Conservation (phyloP, 2,329 filamentous ascomycete genomes). For the Ustulina deusta region DNA sequence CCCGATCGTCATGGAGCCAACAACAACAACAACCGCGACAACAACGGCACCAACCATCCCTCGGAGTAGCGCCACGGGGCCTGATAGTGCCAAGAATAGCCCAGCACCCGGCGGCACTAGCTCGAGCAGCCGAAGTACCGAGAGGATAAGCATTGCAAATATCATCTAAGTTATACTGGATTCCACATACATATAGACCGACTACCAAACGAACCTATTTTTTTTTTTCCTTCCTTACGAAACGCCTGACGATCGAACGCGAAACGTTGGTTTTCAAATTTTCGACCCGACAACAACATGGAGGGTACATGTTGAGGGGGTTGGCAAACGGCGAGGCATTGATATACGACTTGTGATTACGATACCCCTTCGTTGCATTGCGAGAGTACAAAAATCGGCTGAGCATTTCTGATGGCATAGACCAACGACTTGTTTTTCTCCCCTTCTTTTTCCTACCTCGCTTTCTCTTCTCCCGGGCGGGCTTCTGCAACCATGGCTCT, state of each 20-base stretch:
- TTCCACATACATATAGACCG: slow-evolving; percentile 30
- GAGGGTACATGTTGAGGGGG: slow-evolving; percentile 27
- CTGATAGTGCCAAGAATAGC: slow-evolving; percentile 51
- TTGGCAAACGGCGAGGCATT: slow-evolving; percentile 31
- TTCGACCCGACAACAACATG: slow-evolving; percentile 30
- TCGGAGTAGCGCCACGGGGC: slow-evolving; percentile 40
- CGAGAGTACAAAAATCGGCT: slow-evolving; percentile 35
- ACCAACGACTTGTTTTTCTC: slow-evolving; percentile 27
- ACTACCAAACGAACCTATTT: slow-evolving; percentile 25
- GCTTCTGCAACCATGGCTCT: background rate
- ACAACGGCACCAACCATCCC: too few relatives aligned
- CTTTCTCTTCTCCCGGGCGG: background rate
- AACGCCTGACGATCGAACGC: slow-evolving; percentile 40
- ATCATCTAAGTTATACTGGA: slow-evolving; percentile 52
- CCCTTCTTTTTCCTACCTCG: background rate
- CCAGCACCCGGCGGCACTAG: slow-evolving; percentile 46
- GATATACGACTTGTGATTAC: slow-evolving; percentile 44
- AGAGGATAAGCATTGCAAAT: slow-evolving; percentile 61
- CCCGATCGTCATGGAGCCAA: slow-evolving; percentile 52
- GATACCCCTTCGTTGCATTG: slow-evolving; percentile 44
- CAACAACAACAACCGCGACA: too few relatives aligned
- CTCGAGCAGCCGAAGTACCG: slow-evolving; percentile 55
- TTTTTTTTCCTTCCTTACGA: slow-evolving; percentile 36
- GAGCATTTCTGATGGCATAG: slow-evolving; percentile 38
- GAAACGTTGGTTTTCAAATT: slow-evolving; percentile 31